Conservation (phyloP, 2,329 filamentous ascomycete species). For the Monosporascus sp. region DNA sequence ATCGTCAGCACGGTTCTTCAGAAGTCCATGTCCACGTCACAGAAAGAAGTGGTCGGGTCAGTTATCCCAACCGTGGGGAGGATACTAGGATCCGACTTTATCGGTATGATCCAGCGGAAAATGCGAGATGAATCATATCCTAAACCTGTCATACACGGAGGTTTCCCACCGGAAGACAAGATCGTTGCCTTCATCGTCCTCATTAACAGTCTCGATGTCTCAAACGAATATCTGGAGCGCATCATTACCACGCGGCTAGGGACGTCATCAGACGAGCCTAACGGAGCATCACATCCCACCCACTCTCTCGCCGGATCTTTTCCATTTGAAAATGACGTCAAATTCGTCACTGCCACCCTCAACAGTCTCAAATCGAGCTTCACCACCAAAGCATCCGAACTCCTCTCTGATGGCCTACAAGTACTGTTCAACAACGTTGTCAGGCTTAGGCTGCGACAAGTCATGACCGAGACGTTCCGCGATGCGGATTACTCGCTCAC, state of each 20-base stretch:
- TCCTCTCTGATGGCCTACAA: constrained; percentile 77
- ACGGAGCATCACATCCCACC: constrained; percentile 28
- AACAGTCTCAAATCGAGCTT: constrained; percentile 67
- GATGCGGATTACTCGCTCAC: constrained; percentile 79
- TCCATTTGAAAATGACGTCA: constrained; percentile 72
- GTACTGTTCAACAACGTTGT: constrained; percentile 86
- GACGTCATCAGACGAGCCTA: constrained; percentile 31
- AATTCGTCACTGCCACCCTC: constrained; percentile 63
- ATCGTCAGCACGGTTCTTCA: constrained; percentile 91
- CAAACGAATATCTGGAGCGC: constrained; percentile 82
- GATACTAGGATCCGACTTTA: constrained; percentile 82
- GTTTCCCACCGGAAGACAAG: constrained; percentile 79
- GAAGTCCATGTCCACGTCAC: constrained; percentile 79
- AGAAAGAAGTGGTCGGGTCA: constrained; percentile 69
- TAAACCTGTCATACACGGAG: constrained; percentile 69
- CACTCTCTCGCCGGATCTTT: constrained; percentile 60
- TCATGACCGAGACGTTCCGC: constrained; percentile 83
- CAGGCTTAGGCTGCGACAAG: constrained; percentile 75
- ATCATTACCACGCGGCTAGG: constrained; percentile 69
- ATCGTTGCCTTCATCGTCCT: constrained; percentile 87
- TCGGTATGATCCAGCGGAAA: constrained; percentile 94
- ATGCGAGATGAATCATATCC: constrained; percentile 97
- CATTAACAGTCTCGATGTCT: constrained; percentile 92
- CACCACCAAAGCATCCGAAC: constrained; percentile 69
- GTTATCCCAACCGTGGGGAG: constrained; percentile 75